These are phyloP conservation scores for Crassisporium funariophilum DNA, from an alignment of 768 basidiomycete species.

Conservation along the genomic window DNA sequence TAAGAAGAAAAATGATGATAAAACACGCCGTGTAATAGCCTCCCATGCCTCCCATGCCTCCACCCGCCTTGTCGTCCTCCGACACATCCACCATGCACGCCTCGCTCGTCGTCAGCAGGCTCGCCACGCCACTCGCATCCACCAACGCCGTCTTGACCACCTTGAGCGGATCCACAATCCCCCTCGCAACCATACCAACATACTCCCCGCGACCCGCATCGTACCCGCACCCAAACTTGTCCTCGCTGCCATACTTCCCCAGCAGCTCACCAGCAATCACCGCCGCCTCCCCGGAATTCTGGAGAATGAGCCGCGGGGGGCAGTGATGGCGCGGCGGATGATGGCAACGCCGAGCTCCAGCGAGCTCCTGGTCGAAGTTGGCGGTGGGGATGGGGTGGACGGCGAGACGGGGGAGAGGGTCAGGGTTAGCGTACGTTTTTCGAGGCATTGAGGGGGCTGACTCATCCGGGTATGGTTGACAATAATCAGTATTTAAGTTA, in stretches of 20 bases:
- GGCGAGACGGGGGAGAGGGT: constrained; percentile 52
- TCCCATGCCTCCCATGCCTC: constrained; percentile 43
- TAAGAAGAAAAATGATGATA: too few relatives aligned
- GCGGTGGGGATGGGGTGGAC: constrained; percentile 71
- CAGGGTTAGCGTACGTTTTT: too few relatives aligned
- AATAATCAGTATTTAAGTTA: too few relatives aligned
- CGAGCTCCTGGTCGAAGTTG: constrained; percentile 98
- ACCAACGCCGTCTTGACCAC: constrained; percentile 92
- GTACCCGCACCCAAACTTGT: constrained; percentile 87
- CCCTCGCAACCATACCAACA: constrained; percentile 90
- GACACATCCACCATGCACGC: constrained; percentile 90
- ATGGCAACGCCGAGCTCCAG: constrained; percentile 95
- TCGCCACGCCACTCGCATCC: constrained; percentile 93
- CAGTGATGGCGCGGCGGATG: constrained; percentile 81
- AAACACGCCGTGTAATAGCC: constrained; percentile 29
- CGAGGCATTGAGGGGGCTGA: too few relatives aligned
- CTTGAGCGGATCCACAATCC: constrained; percentile 96
- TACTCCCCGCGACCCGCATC: constrained; percentile 92
- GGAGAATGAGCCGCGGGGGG: constrained; percentile 86
- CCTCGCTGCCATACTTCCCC: constrained; percentile 62
- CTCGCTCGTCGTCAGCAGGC: constrained; percentile 91
- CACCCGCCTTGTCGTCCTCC: constrained; percentile 66
- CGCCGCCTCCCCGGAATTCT: constrained; percentile 94
- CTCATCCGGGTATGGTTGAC: too few relatives aligned
- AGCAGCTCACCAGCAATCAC: constrained; percentile 92